These are phyloP conservation scores for Gelatoporia subvermispora DNA, from an alignment of 768 basidiomycete genomes.

Conservation along the genomic window DNA sequence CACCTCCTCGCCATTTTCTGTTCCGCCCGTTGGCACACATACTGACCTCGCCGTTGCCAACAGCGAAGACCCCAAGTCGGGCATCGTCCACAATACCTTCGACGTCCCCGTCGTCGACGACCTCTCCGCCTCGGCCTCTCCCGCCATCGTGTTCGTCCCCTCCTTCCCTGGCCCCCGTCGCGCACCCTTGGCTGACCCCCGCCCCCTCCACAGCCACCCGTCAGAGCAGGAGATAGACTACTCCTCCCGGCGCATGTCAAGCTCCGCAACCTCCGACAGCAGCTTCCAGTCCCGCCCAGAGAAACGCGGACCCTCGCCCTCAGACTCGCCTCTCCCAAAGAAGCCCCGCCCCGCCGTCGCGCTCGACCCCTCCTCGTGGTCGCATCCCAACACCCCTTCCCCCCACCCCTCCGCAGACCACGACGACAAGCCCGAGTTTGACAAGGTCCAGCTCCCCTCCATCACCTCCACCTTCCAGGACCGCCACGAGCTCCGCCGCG, in stretches of 20 bases:
- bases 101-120: conserved; percentile 32
- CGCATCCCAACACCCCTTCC: conserved; percentile 20
- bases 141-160: conserved; percentile 38
- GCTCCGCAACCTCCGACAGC: conserved; percentile 68
- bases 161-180: conserved; percentile 1
- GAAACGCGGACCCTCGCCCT: conserved; percentile 54
- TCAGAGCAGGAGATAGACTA: conserved; percentile 48
- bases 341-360: conserved; percentile 34
- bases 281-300: conserved; percentile 54
- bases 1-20: conserved; percentile 8
- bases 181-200: conserved; percentile 10
- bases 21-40: not conserved
- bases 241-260: conserved; percentile 70
- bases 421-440: conserved; percentile 34
- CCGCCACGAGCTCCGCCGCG: conserved; percentile 50
- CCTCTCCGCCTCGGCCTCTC: conserved; percentile 42
- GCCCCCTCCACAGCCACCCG: conserved; percentile 10
- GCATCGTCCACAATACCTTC: conserved; percentile 31
- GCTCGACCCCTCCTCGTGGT: conserved; percentile 17
- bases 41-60: conserved; percentile 13
- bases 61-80: conserved; percentile 37
- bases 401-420: conserved; percentile 15
- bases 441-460: conserved; percentile 65
- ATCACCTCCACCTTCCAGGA: conserved; percentile 70
- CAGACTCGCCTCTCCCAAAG: conserved; percentile 46